Base-by-base conservation (phyloP, 2,329 filamentous ascomycete species). In the Cryphonectria naterciae region DNA sequence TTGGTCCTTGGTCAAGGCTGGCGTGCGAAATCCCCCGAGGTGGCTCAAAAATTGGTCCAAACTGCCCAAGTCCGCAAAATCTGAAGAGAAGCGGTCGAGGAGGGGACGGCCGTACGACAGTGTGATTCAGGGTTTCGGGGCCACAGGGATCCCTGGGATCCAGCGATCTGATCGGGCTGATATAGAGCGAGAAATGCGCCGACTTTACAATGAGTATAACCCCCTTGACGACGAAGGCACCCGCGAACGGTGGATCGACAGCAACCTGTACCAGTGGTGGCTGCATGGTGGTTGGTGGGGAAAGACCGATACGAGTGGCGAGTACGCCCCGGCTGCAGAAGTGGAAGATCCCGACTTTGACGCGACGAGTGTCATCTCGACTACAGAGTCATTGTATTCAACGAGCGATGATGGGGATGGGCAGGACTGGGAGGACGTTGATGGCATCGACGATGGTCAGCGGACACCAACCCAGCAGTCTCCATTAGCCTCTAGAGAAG, bases 251-350 rank as follows among this genome's bases (percentile, higher is more conserved):
- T 87, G 88, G 54, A 83, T 98, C 2, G 92, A 95, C 74, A 85
- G 87, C 2, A 91, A 89, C 71, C 83, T 98, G 1, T 98, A 98
- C 79, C 85, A 85, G 41, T 96, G 95, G 88, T 98, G 94, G 92
- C 89, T 92, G 67, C 85, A 86, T 68, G 94, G 93, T 28, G 94
- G 93, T 10, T 93, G 93, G 83, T 98, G 94, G 90, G 95, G 95
- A 1, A 90, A 91, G 22, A 85, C 91, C 43, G 95, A 98, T 78
- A 85, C 86, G 6, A 97, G 93, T 77, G 93, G 92, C 39, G 92
- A 95, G 73, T 98, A 95, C 79, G 80, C 84, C 43, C 91, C 91
- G 0, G 77, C 80, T 10, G 79, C 84, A 77, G 93, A 97, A 6
- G 60, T 63, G 35, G 74, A 76, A 46, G 77, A 78, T 49, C 71